Conservation (phyloP, 345 rosid species). For the Bruguiera parviflora region DNA sequence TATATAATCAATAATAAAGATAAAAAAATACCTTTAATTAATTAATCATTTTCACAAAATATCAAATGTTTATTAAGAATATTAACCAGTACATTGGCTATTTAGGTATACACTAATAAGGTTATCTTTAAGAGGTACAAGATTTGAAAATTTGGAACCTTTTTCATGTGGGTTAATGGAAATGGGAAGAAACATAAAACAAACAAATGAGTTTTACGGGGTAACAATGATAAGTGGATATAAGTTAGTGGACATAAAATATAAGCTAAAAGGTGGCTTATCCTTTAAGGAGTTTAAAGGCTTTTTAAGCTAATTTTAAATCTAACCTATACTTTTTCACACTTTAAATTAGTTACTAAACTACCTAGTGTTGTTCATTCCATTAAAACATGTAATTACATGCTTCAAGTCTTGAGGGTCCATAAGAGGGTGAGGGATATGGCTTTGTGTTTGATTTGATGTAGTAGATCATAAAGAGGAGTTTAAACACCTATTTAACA, state of each 20-base stretch:
- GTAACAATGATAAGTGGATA: slow-evolving; percentile 31
- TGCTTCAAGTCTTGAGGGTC: slow-evolving; percentile 69
- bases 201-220: slow-evolving; percentile 30
- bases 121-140: slow-evolving; percentile 18
- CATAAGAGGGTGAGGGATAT: slow-evolving; percentile 60
- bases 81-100: too few relatives aligned
- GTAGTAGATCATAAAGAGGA: slow-evolving; percentile 74
- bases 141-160: slow-evolving; percentile 34
- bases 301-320: slow-evolving; percentile 51
- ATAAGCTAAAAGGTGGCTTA: slow-evolving; percentile 29
- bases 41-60: too few relatives aligned
- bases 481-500: slow-evolving; percentile 50
- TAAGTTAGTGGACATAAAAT: slow-evolving; percentile 27
- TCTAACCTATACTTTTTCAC: slow-evolving; percentile 50
- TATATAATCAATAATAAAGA: too few relatives aligned
- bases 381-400: slow-evolving; percentile 67
- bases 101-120: neutral
- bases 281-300: slow-evolving; percentile 48
- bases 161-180: slow-evolving; percentile 25
- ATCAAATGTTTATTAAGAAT: too few relatives aligned
- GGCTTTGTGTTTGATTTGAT: slow-evolving; percentile 69
- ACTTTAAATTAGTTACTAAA: slow-evolving; percentile 59
- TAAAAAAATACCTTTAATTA: too few relatives aligned
- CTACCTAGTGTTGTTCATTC: slow-evolving; percentile 49
- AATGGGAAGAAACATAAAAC: slow-evolving; percentile 38